These are phyloP conservation scores for Termitomyces sp. DNA, from an alignment of 768 basidiomycete genomes.

Conservation along the genomic window DNA sequence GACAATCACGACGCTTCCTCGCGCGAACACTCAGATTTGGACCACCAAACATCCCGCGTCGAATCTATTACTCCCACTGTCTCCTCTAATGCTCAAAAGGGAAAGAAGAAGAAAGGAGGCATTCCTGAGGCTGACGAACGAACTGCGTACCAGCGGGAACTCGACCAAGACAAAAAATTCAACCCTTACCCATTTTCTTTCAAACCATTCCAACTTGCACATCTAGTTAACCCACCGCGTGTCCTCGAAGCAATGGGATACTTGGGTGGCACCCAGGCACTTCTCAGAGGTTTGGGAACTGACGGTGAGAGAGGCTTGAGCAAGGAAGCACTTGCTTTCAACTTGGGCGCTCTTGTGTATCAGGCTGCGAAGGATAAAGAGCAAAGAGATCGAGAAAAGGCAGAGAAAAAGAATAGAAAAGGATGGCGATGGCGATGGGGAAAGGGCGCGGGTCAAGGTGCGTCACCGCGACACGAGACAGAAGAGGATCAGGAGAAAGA, in stretches of 20 bases:
- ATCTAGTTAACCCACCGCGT: slow-evolving; percentile 84
- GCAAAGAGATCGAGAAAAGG: slow-evolving; percentile 12
- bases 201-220: slow-evolving; percentile 75
- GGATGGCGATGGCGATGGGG: slow-evolving; percentile 6
- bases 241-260: slow-evolving; percentile 58
- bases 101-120: slow-evolving; percentile 25
- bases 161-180: slow-evolving; percentile 36
- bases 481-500: slow-evolving; percentile 11
- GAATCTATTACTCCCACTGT: slow-evolving; percentile 36
- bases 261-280: slow-evolving; percentile 68
- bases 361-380: slow-evolving; percentile 13
- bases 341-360: slow-evolving; percentile 16
- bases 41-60: slow-evolving; percentile 34
- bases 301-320: slow-evolving; percentile 49
- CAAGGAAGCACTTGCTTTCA: slow-evolving; percentile 14
- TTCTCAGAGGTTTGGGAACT: slow-evolving; percentile 77
- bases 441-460: slow-evolving; percentile 23
- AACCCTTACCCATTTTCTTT: slow-evolving; percentile 74
- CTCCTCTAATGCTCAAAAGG: slow-evolving; percentile 24
- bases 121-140: slow-evolving; percentile 25
- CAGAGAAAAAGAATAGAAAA: slow-evolving; percentile 20
- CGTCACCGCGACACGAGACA: slow-evolving; percentile 29
- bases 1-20: slow-evolving; percentile 22
- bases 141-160: slow-evolving; percentile 33
- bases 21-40: slow-evolving; percentile 22